Evolutionary conservation across 306 rosid species (phyloP).

Genomic region (Trifolium fragiferum): DNA sequence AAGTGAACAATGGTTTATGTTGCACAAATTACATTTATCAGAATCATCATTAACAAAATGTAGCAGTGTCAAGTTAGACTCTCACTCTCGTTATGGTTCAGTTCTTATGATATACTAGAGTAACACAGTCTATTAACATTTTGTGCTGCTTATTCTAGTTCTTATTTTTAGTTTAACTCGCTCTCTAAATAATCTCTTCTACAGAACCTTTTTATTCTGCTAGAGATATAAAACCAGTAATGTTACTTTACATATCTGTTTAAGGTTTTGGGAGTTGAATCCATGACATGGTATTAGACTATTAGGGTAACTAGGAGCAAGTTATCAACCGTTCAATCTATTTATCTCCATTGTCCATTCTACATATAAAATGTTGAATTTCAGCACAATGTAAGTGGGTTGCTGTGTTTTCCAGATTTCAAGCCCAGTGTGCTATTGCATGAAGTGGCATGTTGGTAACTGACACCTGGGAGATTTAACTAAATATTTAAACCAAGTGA

Average conservation of each 20-base stretch:
- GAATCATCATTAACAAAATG: neutral
- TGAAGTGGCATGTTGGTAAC: neutral
- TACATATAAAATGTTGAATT: neutral
- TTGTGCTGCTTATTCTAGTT: neutral
- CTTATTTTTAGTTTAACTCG: neutral
- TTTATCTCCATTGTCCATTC: neutral
- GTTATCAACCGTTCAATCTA: neutral
- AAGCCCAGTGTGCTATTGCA: neutral
- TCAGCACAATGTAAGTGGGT: neutral
- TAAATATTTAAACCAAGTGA: slow-evolving; percentile 15
- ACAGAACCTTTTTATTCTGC: slow-evolving; percentile 1
- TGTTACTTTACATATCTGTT: neutral
- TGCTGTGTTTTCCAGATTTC: neutral
- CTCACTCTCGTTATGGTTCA: neutral
- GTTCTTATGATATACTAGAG: neutral
- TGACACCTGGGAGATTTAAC: neutral
- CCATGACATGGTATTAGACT: slow-evolving; percentile 2
- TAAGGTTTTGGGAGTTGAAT: neutral
- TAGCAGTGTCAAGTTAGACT: neutral
- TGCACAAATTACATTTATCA: neutral
- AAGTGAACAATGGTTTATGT: neutral
- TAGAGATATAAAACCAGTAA: slow-evolving; percentile 1
- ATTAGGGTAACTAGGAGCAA: neutral
- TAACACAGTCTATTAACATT: neutral
- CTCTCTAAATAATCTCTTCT: neutral